These are phyloP conservation scores for Mycena amicta DNA, from an alignment of 768 basidiomycete species.

Conservation along the genomic window DNA sequence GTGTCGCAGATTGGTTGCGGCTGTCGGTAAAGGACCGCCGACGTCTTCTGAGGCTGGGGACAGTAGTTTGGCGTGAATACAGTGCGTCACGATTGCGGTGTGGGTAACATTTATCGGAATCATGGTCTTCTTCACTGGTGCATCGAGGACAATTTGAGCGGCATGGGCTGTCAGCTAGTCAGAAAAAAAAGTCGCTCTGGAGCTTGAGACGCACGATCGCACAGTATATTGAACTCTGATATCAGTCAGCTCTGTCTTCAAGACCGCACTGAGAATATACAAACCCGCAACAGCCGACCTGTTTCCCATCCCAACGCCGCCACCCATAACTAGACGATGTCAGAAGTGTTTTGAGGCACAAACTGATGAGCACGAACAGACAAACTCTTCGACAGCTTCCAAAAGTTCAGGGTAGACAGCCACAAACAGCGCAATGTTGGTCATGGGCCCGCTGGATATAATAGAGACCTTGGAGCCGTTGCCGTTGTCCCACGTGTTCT, in stretches of 20 bases:
- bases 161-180: constrained; percentile 62
- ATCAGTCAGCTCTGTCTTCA: not conserved
- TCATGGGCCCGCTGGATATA: constrained; percentile 83
- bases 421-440: constrained; percentile 75
- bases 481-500: constrained; percentile 57
- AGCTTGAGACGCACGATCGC: constrained; percentile 64
- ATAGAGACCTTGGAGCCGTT: constrained; percentile 63
- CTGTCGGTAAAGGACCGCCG: constrained; percentile 32
- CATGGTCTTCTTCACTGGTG: constrained; percentile 70
- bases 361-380: constrained; percentile 35
- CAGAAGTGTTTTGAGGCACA: constrained; percentile 38
- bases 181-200: not conserved
- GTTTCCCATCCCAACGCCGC: constrained; percentile 86
- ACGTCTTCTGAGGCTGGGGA: constrained; percentile 26
- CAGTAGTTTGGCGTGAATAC: constrained; percentile 57
- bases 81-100: constrained; percentile 70
- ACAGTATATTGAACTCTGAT: constrained; percentile 78
- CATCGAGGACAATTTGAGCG: constrained; percentile 77
- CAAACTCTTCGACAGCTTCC: constrained; percentile 66
- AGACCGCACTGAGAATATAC: constrained; percentile 5
- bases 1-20: constrained; percentile 57
- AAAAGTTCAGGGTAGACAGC: constrained; percentile 54
- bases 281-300: constrained; percentile 72
- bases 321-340: constrained; percentile 67
- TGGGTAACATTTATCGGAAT: constrained; percentile 90